Base-by-base conservation (phyloP, 345 rosid genomes). In the Eucalyptus sideroxylon region DNA sequence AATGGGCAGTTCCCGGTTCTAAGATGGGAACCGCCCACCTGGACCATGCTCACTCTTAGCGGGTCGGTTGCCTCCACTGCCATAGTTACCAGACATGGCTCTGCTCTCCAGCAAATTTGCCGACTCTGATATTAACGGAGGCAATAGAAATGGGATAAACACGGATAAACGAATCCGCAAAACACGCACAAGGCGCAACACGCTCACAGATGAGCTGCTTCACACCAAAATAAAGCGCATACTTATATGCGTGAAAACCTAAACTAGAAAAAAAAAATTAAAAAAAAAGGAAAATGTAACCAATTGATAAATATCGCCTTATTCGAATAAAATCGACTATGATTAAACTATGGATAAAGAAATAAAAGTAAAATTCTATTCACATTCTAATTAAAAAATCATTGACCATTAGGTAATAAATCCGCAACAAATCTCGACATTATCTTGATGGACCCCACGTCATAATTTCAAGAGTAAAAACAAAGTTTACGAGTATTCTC, bases 1-100 rank as follows among this genome's bases (percentile, higher is more conserved):
- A 24, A 0, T 56, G 13, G 62, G 9, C 62, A 11, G 3, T 56
- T 56, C 62, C 0, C 0, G 0, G 0, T 56, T 56, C 12, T 56
- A 56, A 3, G 14, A 56, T 56, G 27, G 26, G 30, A 24, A 10
- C 13, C 1, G 1, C 13, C 62, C 62, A 56, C 6, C 6, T 24
- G 1, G 1, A 56, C 30, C 62, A 56, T 56, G 30, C 62, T 56
- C 62, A 56, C 30, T 10, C 62, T 11, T 56, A 10, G 56, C 23
- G 17, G 34, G 5, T 4, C 34, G 1, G 34, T 30, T 30, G 72
- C 72, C 14, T 62, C 72, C 72, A 62, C 31, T 62, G 72, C 34
- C 34, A 30, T 30, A 9, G 34, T 65, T 60, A 30, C 72, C 3
- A 65, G 37, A 30, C 72, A 65, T 65, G 10, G 72, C 72, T 30